Percentiles rank a stretch among this genome's conserved stretches.
Conservation (phyloP, 2,329 filamentous ascomycete species). For the Calycina marina region DNA sequence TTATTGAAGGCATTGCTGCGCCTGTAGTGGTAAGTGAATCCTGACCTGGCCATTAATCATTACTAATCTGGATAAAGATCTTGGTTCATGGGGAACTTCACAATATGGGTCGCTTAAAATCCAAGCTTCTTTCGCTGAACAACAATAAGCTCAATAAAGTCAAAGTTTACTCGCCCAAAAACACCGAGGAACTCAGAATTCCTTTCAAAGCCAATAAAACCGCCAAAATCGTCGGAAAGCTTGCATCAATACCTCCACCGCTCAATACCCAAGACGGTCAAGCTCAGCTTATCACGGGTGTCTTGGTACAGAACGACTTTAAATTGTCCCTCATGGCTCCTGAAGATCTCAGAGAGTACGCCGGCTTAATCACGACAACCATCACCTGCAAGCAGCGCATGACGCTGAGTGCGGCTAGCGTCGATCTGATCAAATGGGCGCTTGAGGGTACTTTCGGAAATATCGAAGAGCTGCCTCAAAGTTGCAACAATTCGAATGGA, state of each 20-base stretch:
- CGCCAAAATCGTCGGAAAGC: conserved; percentile 87
- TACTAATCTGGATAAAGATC: conserved; percentile 42
- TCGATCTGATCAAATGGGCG: conserved; percentile 87
- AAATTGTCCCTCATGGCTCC: conserved; percentile 95
- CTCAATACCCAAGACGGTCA: conserved; percentile 28
- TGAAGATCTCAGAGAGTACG: conserved; percentile 89
- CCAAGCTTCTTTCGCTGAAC: conserved; percentile 85
- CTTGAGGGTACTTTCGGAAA: conserved; percentile 87
- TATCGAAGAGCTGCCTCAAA: conserved; percentile 47
- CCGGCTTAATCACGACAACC: conserved; percentile 88
- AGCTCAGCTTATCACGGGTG: conserved; percentile 61
- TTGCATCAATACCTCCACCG: conserved; percentile 62
- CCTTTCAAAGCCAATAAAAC: conserved; percentile 93
- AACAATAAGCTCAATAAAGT: conserved; percentile 61
- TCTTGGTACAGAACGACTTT: conserved; percentile 94
- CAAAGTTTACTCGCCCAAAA: conserved; percentile 86
- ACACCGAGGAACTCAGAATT: conserved; percentile 88
- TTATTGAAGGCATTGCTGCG: conserved; percentile 86
- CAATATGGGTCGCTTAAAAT: conserved; percentile 96
- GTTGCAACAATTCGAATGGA: conserved; percentile 12
- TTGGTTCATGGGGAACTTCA: conserved; percentile 94
- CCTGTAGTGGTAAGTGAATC: conserved; percentile 82
- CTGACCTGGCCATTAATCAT: no score
- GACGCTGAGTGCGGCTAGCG: conserved; percentile 71
- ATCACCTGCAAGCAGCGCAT: conserved; percentile 87